Base-by-base conservation (phyloP, 2,329 filamentous ascomycete species). In the Coniochaeta hoffmannii region DNA sequence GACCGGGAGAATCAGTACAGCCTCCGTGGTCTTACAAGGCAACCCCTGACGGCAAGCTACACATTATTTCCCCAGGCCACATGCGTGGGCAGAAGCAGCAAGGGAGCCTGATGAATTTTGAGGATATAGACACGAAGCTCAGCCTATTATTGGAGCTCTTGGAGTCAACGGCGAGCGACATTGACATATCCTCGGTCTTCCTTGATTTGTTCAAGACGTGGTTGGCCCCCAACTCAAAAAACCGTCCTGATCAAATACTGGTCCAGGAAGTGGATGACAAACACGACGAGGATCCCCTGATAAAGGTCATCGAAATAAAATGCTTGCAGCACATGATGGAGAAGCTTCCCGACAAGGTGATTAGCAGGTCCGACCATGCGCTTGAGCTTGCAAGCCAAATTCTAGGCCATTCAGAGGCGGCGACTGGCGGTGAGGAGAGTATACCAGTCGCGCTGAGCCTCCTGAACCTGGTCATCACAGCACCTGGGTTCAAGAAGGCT, bases 241-340 rank as follows among this genome's bases (percentile, higher is more conserved):
- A 61, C 58, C 65, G 64, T 55, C 64, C 66, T n/a, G 58, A 65
- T 5, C 56, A 65, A 4, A 56, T 72, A 2, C 8, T 64, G 1
- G 46, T 68, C 30, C 63, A 61, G 17, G 44, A 62, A 32, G 59
- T 64, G 9, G 54, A 58, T 7, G 58, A 60, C 6, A 60, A 63
- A 10, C 62, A 69, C 19, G 65, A 72, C 1, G 61, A 66, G 1
- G 75, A 81, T 49, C 71, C 79, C 0, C 57, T 82, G 3, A 65
- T 64, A 4, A 73, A 76, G 4, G 69, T 90, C 1, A 68, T 79
- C 6, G 77, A 87, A 59, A 75, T 84, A 5, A 83, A 83, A 51
- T 69, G 89, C 0, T 73, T 89, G 8, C 84, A 88, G 62, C 79
- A 77, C 32, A 77, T 90, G 69, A 82, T 89, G 68, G 79, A 81